Evolutionary conservation across 2,329 filamentous ascomycete species (phyloP).

Genomic region (Microdochium nivale): DNA sequence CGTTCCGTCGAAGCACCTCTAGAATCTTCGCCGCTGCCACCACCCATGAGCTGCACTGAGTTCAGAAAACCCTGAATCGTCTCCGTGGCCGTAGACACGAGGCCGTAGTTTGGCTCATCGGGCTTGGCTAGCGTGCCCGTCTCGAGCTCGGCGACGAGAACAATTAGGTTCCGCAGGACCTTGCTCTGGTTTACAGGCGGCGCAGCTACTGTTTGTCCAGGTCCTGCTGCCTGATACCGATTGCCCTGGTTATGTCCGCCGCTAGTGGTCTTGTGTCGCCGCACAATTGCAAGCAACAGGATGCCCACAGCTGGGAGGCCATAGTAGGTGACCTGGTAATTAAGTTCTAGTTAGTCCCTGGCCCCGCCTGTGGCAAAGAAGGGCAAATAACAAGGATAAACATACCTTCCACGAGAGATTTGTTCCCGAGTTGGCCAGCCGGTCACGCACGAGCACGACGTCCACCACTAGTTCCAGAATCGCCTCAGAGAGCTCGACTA

Average conservation of each 20-base stretch:
- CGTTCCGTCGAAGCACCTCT: no score
- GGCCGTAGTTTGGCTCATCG: constrained; percentile 17
- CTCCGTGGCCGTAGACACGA: constrained; percentile 16
- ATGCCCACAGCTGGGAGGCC: constrained; percentile 24
- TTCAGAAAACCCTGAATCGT: constrained; percentile 12
- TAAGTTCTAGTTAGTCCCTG: no score
- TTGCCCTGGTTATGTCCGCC: not conserved
- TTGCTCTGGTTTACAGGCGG: constrained; percentile 5
- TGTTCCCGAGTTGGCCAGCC: constrained; percentile 22
- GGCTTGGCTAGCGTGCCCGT: constrained; percentile 16
- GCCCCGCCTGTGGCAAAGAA: no score
- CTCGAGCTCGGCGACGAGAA: constrained; percentile 21
- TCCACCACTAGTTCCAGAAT: constrained; percentile 21
- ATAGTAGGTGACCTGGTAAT: constrained; percentile 22
- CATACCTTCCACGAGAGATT: constrained; percentile 20
- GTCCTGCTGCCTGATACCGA: no score
- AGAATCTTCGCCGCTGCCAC: not conserved
- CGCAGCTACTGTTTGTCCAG: not conserved
- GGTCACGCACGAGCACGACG: constrained; percentile 16
- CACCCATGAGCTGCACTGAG: not conserved
- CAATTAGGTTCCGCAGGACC: constrained; percentile 18
- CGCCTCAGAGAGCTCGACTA: constrained; percentile 15
- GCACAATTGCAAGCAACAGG: constrained; percentile 16
- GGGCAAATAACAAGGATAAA: no score
- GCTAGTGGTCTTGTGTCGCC: constrained; percentile 4